Evolutionary conservation across 2,329 filamentous ascomycete genomes (phyloP), one percentile per base, ranked within the genome.

Genomic region (Rutstroemia sp.): DNA sequence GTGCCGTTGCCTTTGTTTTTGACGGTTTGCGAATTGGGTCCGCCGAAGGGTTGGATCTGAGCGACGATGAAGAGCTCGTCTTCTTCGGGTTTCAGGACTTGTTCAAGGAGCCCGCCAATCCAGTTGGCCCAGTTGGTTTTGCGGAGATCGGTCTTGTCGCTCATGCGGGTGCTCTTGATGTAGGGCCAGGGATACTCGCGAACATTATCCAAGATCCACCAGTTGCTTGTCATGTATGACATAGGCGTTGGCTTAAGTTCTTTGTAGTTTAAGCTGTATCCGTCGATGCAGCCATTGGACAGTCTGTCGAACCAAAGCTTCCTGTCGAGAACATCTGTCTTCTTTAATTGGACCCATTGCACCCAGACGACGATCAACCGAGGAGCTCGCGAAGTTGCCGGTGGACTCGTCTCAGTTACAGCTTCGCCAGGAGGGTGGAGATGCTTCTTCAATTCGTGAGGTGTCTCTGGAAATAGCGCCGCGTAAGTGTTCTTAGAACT

Each of bases 171-270:
- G 7, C 75, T 71, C 68, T 78, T 78, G 48, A 73, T 69, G 54
- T 78, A 78, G 0, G 76, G 76, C 21, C 74, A 71, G 27, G 76
- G 71, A 56, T 77, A 78, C 61, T 78, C 75, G 39, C 75, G 71
- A 19, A 45, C 17, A 4, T 69, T 67, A 54, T 73, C 73, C 0
- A 65, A 68, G 65, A 78, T 78, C 56, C 78, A 70, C 76, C 76
- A 78, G 39, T 71, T 67, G 4, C 69, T 68, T 0, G 74, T 75
- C 59, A 78, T 64, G 21, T 72, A 60, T 2, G 74, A 73, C 75
- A 78, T 77, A n/a, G 70, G 69, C 5, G 17, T 1, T 45, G 42
- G 10, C 19, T 14, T 3, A 10, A 45, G 23, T 8, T 45, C 17
- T 62, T 74, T 72, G 51, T 30, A 39, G 21, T 69, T 67, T 3